Conservation (phyloP, 2,329 filamentous ascomycete species). For the Calonectria crousiana region DNA sequence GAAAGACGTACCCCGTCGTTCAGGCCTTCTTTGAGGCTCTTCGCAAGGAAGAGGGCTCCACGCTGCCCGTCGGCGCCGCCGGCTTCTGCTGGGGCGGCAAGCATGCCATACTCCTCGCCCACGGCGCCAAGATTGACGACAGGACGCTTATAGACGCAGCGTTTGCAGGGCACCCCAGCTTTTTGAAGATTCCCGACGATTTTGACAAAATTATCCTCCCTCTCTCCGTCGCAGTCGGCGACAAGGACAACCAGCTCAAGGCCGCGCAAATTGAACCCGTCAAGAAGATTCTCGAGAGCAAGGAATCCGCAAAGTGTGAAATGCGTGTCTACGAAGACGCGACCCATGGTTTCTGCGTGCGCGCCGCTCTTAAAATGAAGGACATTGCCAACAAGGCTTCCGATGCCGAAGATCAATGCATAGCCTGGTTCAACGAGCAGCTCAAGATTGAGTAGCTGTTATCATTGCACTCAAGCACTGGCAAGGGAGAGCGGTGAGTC, state of each 20-base stretch:
- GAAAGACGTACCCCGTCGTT: constrained; percentile 50
- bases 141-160: constrained; percentile 61
- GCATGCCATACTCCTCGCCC: constrained; percentile 62
- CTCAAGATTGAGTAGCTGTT: constrained; percentile 28
- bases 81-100: constrained; percentile 76
- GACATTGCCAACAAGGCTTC: constrained; percentile 43
- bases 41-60: constrained; percentile 47
- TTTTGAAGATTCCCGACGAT: constrained; percentile 61
- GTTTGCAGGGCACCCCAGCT: constrained; percentile 66
- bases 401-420: constrained; percentile 49
- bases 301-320: constrained; percentile 51
- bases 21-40: constrained; percentile 52
- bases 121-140: constrained; percentile 46
- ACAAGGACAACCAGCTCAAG: constrained; percentile 56
- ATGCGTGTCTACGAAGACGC: constrained; percentile 52
- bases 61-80: constrained; percentile 60
- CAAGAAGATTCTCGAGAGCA: constrained; percentile 50
- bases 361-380: constrained; percentile 45
- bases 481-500: too few relatives aligned
- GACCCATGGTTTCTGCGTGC: constrained; percentile 57
- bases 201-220: constrained; percentile 59
- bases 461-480: too few relatives aligned
- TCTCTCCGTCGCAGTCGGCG: constrained; percentile 60
- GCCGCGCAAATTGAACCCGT: constrained; percentile 48
- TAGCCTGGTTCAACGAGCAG: constrained; percentile 49